Evolutionary conservation across 116 monocot species (phyloP).

Genomic region (Dioscorea cayenensis): DNA sequence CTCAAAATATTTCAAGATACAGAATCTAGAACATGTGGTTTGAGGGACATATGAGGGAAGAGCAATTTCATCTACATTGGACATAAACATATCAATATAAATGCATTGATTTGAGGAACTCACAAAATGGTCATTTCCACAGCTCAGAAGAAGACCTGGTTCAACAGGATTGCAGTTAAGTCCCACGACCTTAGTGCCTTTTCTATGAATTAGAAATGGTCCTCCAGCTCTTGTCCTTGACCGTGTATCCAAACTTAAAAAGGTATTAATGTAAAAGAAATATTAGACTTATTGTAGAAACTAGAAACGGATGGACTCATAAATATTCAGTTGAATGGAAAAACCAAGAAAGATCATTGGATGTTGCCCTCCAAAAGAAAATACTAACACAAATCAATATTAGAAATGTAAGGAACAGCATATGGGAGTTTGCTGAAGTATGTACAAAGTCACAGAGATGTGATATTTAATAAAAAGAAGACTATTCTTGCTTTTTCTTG

Average conservation of each 20-base stretch:
- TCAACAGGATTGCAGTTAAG: slow-evolving; percentile 87
- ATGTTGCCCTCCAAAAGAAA: neutral
- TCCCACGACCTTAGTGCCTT: slow-evolving; percentile 71
- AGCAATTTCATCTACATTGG: too few relatives aligned
- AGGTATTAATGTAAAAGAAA: slow-evolving; percentile 1
- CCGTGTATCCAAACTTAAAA: slow-evolving; percentile 58
- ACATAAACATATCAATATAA: neutral
- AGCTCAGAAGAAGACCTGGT: slow-evolving; percentile 80
- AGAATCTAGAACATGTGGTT: neutral
- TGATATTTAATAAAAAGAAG: too few relatives aligned
- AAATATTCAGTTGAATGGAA: neutral
- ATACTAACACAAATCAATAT: neutral
- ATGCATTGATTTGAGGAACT: slow-evolving; percentile 16
- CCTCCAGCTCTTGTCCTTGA: slow-evolving; percentile 36
- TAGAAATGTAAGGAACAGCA: neutral
- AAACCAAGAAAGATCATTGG: neutral
- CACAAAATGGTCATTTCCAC: slow-evolving; percentile 98
- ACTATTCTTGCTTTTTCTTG: too few relatives aligned
- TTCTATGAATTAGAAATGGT: slow-evolving; percentile 74
- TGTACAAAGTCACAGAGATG: neutral
- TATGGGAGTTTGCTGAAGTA: neutral
- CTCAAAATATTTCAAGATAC: neutral
- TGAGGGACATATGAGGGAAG: too few relatives aligned
- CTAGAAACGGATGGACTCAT: neutral
- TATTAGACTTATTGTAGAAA: neutral